Evolutionary conservation across 352 stramenopile genomes (phyloP).

Genomic region (Paralagenidium karlingii): DNA sequence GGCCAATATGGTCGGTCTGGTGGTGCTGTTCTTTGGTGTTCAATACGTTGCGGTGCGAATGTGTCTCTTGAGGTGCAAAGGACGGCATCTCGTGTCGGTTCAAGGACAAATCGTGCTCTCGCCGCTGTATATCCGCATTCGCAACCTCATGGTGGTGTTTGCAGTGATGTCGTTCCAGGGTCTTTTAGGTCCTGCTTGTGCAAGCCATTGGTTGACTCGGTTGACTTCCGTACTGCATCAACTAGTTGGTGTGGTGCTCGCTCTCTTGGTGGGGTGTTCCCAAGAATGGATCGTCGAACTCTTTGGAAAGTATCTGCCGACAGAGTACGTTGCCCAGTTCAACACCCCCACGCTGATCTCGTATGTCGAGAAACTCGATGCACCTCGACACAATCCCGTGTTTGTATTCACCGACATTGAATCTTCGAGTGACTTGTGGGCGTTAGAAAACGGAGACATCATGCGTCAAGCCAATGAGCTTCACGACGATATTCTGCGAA

Average conservation of each 20-base stretch:
- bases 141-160: too few species aligned
- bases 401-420: conserved; percentile 63
- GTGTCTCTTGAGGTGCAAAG: conserved; percentile 20
- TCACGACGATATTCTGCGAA: conserved; percentile 39
- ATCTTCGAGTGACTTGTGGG: conserved; percentile 33
- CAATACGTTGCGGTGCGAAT: conserved; percentile 24
- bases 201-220: too few species aligned
- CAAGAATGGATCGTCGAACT: conserved; percentile 27
- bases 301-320: conserved; percentile 20
- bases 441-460: conserved; percentile 14
- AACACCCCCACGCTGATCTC: too few species aligned
- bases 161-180: too few species aligned
- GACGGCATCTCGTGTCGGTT: conserved; percentile 35
- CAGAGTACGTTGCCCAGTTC: conserved; percentile 20
- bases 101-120: conserved; percentile 24
- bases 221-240: too few species aligned
- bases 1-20: too few species aligned
- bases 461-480: conserved; percentile 37
- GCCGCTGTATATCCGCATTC: conserved; percentile 39
- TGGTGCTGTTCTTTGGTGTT: conserved; percentile 22
- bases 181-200: too few species aligned
- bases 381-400: conserved; percentile 24
- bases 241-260: too few species aligned
- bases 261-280: too few species aligned
- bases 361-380: neutral